phyloP scores from a whole-genome alignment of 148 eudicot genomes.

The Persicaria tinctoria region DNA sequence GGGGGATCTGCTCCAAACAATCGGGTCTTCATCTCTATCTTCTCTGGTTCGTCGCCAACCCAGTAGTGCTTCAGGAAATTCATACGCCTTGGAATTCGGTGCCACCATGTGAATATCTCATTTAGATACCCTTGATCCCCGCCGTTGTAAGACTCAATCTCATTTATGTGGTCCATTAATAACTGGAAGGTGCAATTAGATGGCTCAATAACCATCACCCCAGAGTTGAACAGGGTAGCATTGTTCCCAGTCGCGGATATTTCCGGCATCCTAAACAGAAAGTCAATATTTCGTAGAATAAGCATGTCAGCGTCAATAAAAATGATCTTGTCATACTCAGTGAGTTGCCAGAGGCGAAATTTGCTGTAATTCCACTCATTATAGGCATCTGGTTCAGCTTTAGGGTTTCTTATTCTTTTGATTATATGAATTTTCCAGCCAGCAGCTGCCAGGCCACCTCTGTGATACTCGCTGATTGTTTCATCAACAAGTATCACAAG shows the following conservation, averaged over 20 bases:
- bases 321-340: constrained; percentile 15
- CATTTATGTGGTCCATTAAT: constrained; percentile 12
- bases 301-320: constrained; percentile 18
- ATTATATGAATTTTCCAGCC: constrained; percentile 17
- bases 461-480: constrained; percentile 13
- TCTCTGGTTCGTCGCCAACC: constrained; percentile 12
- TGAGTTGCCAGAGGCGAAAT: constrained; percentile 18
- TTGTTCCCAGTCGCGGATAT: constrained; percentile 15
- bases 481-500: constrained; percentile 15
- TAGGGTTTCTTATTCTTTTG: constrained; percentile 16
- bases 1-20: constrained; percentile 14
- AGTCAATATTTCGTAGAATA: constrained; percentile 13
- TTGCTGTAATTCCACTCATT: constrained; percentile 18
- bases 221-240: constrained; percentile 17
- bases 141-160: constrained; percentile 14
- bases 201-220: constrained; percentile 16
- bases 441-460: constrained; percentile 10
- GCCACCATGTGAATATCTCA: constrained; percentile 21
- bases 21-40: constrained; percentile 5
- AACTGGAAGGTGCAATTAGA: constrained; percentile 16
- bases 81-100: constrained; percentile 12
- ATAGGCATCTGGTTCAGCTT: constrained; percentile 14
- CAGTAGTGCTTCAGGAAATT: constrained; percentile 9
- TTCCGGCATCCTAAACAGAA: constrained; percentile 9
- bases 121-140: constrained; percentile 17